These are phyloP conservation scores for Spinellus fusiger DNA, from an alignment of 192 early-diverging fungal genomes.

Conservation along the genomic window DNA sequence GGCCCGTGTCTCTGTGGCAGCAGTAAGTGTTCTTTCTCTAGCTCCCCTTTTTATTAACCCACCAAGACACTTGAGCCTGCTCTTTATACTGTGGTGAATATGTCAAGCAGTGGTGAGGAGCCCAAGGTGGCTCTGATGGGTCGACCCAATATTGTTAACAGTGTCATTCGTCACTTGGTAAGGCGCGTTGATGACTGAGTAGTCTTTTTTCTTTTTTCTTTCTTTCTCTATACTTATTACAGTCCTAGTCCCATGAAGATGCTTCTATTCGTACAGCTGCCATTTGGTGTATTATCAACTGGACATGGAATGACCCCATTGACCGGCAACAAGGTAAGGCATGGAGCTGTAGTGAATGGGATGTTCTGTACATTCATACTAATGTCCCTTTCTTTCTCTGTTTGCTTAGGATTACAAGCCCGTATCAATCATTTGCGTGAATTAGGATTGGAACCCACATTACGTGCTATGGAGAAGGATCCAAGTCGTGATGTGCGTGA, in stretches of 20 bases:
- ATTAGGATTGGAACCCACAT: constrained; percentile 52
- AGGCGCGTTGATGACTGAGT: neutral
- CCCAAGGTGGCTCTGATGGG: constrained; percentile 61
- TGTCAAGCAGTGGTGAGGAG: constrained; percentile 55
- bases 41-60: neutral
- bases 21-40: constrained; percentile 14
- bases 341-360: constrained; percentile 1
- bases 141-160: constrained; percentile 41
- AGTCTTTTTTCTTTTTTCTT: neutral
- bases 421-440: constrained; percentile 44
- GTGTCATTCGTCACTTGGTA: constrained; percentile 44
- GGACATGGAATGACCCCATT: constrained; percentile 61
- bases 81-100: constrained; percentile 68
- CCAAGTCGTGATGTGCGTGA: constrained; percentile 63
- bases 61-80: constrained; percentile 36
- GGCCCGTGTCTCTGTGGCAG: constrained; percentile 14
- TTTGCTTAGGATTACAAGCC: constrained; percentile 24
- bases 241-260: constrained; percentile 44
- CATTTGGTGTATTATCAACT: constrained; percentile 70
- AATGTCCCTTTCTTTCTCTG: neutral
- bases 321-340: constrained; percentile 11
- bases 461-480: constrained; percentile 54
- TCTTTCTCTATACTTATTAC: too few species aligned
- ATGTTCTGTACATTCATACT: neutral
- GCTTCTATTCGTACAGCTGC: constrained; percentile 55